Evolutionary conservation across 495 filamentous ascomycete genomes (phyloP), one percentile per base, ranked within the genome.

Genomic region (Hyaloscypha finlandica): DNA sequence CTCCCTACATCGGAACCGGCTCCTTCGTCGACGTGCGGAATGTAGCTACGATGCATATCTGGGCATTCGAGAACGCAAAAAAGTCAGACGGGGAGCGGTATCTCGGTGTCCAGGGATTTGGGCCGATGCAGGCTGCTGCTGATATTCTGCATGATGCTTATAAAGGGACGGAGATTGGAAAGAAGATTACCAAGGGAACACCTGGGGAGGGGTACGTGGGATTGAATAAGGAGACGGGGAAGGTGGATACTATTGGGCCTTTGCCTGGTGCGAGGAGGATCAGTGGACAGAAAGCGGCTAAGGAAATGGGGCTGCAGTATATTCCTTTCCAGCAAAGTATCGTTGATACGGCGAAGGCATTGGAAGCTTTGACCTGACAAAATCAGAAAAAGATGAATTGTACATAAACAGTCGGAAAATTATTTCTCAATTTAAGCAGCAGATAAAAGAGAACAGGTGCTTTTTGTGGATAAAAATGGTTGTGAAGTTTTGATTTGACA

Each of bases 21-120:
- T 64, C 61, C 45, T 76, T 73, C 59, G 77, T 83, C 32, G 80
- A 83, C 66, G 75, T 83, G 0, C 71, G 81, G 14, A 80, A 83
- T 62, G 80, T 83, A n/a, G 78, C 78, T 8, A 66, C 73, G 0
- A 65, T 78, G 57, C 73, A 80, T 48, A 70, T 78, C 11, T 81
- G 75, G 69, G 74, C 67, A 22, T 66, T 74, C 35, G 78, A 80
- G 56, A 65, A 81, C 54, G 68, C 75, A 6, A 64, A 70, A 4
- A 65, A 70, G n/a, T 61, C 74, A 2, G 72, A 78, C 67, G 72
- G 73, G 39, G 69, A 83, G 68, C 70, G 81, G 35, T 81, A 77
- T 64, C 61, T 81, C 16, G 64, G 67, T 11, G 68, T 67, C 8
- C 63, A 66, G 4, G 67, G 66, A 6, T 76, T 70, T 37, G 70